These are phyloP conservation scores for Vitis hybrid DNA, from an alignment of 177 flowering plant genomes.

Conservation along the genomic window DNA sequence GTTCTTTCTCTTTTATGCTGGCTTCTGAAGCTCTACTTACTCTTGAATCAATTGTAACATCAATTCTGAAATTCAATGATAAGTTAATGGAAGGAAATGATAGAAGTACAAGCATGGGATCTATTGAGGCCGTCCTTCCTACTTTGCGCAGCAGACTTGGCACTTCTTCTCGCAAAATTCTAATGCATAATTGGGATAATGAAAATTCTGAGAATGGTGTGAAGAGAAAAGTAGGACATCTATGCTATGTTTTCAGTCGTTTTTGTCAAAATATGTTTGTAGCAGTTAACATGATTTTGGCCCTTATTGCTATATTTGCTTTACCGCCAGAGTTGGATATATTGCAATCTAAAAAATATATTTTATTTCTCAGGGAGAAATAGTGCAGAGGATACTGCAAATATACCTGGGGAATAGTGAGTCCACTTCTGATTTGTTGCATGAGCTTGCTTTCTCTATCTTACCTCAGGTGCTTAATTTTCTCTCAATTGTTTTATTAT, in stretches of 20 bases:
- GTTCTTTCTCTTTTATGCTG: conserved; percentile 56
- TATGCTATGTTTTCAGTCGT: neutral
- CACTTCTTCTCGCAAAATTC: conserved; percentile 51
- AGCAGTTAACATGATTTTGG: neutral
- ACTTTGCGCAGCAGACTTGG: conserved; percentile 49
- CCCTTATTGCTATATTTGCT: neutral
- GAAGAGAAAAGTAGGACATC: conserved; percentile 48
- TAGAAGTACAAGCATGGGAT: conserved; percentile 22
- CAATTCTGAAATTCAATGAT: conserved; percentile 33
- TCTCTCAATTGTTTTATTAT: neutral
- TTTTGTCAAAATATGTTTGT: neutral
- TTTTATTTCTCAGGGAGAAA: conserved; percentile 55
- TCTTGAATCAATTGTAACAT: conserved; percentile 55
- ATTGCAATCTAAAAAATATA: neutral
- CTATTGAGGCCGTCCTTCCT: conserved; percentile 34
- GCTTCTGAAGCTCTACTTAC: conserved; percentile 68
- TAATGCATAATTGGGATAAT: conserved; percentile 50
- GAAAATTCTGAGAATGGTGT: conserved; percentile 40
- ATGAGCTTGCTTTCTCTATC: conserved; percentile 63
- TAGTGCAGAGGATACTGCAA: conserved; percentile 56
- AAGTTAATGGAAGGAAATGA: conserved; percentile 28
- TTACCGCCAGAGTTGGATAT: neutral
- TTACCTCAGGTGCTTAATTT: conserved; percentile 61
- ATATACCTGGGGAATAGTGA: conserved; percentile 59
- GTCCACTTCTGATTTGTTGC: conserved; percentile 54